A percentile compares a stretch with the other conserved stretches of the same genome.
phyloP scores from a whole-genome alignment of 2,329 filamentous ascomycete genomes.

The Lecanoromycetidae sp. region DNA sequence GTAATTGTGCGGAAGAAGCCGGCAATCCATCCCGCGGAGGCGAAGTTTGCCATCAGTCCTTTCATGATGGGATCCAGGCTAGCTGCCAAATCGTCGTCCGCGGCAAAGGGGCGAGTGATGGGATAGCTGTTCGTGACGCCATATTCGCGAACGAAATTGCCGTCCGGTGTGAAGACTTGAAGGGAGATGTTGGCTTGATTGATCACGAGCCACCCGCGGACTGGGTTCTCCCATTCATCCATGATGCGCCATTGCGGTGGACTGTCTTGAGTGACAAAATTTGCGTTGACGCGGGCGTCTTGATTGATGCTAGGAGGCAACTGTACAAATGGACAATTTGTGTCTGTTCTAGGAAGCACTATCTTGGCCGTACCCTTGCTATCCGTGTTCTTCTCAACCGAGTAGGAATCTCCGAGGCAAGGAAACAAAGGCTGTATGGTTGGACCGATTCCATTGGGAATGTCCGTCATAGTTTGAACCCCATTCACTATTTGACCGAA shows the following conservation, averaged over 20 bases:
- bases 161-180: constrained; percentile 24
- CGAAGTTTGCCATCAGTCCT: neutral
- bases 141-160: constrained; percentile 21
- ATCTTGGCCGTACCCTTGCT: neutral
- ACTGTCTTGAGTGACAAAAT: constrained; percentile 14
- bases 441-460: neutral
- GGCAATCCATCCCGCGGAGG: neutral
- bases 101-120: neutral
- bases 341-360: neutral
- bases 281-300: constrained; percentile 19
- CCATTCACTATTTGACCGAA: constrained; percentile 34
- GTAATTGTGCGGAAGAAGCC: neutral
- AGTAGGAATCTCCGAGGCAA: constrained; percentile 18
- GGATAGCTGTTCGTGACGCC: constrained; percentile 6
- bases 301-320: constrained; percentile 24
- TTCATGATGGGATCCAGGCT: neutral
- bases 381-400: constrained; percentile 1
- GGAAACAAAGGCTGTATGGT: constrained; percentile 17
- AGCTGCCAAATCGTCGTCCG: neutral
- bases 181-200: constrained; percentile 24
- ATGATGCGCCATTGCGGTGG: constrained; percentile 14
- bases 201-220: constrained; percentile 24
- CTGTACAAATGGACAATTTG: constrained; percentile 16
- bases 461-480: constrained; percentile 22
- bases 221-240: constrained; percentile 21